Evolutionary conservation across 2,329 filamentous ascomycete genomes (phyloP), one percentile per base, ranked within the genome.

Genomic region (Neopestalotiopsis rosae): DNA sequence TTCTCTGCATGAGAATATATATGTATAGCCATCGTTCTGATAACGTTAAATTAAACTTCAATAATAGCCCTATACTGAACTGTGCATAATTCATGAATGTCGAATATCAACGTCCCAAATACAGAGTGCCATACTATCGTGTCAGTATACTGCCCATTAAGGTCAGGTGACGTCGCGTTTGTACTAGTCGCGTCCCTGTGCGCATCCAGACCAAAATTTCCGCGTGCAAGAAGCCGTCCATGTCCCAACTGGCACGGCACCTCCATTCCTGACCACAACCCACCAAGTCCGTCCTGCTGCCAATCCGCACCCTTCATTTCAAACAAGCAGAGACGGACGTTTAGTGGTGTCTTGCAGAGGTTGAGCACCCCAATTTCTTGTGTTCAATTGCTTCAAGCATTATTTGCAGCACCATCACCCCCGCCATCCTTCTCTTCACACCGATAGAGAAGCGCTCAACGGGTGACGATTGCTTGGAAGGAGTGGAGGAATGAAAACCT

Each of bases 101-200:
- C 34, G 34, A 38, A 9, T 10, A 10, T 7, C 6, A 10, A 10
- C 34, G 34, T 10, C 34, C 34, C 34, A 38, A 38, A 28, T 28
- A 28, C 24, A 28, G 24, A 28, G 24, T 28, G 24, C 24, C 3
- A 28, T 28, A 28, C 24, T 28, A 28, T 28, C 3, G 34, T 38
- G 34, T 38, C 24, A 38, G 34, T 52, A 52, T 52, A 20, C 63
- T 9, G 24, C 32, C 63, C 57, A 66, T 66, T 66, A 56, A 66
- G 20, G 52, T 66, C 63, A 66, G 63, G 45, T 66, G 63, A 66
- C 30, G 14, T n/a, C 63, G 63, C 63, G 63, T 57, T 34, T 34
- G 49, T 34, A 45, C 20, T 28, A 56, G 52, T 45, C 63, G 63
- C 63, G 63, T 66, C 40, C 34, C 62, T 24, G 38, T 65, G 30